Conservation (phyloP, 1,139 yeast species). For the Pneumocystis jirovecii region DNA sequence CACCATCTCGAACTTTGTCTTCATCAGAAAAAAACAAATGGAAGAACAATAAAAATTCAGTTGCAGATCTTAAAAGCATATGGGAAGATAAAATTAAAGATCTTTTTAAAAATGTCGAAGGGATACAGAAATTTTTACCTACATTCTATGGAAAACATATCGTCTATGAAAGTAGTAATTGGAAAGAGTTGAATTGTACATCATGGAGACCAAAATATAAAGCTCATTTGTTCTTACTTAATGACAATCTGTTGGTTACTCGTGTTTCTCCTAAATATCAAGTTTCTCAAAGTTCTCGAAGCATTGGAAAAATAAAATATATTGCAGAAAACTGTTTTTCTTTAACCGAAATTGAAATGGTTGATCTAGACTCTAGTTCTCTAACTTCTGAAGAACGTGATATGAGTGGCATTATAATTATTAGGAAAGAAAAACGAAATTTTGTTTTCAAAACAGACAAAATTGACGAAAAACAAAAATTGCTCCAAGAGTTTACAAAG, state of each 20-base stretch:
- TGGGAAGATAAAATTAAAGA: slow-evolving; percentile 67
- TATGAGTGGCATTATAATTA: slow-evolving; percentile 2
- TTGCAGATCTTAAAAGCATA: slow-evolving; percentile 57
- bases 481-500: slow-evolving; percentile 18
- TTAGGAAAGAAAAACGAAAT: slow-evolving; percentile 22
- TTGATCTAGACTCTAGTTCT: slow-evolving; percentile 23
- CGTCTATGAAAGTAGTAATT: slow-evolving; percentile 62
- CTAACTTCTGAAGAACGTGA: slow-evolving; percentile 4
- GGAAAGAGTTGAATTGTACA: slow-evolving; percentile 79
- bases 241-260: slow-evolving; percentile 66
- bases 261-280: slow-evolving; percentile 34
- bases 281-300: slow-evolving; percentile 4
- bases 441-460: slow-evolving; percentile 55
- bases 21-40: not conserved
- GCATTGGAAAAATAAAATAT: slow-evolving; percentile 22
- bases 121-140: slow-evolving; percentile 70
- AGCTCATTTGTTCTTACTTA: slow-evolving; percentile 59
- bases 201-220: slow-evolving; percentile 73
- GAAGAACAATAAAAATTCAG: slow-evolving; percentile 35
- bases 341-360: slow-evolving; percentile 43
- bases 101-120: slow-evolving; percentile 72
- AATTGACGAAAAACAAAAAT: slow-evolving; percentile 41
- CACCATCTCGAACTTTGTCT: not conserved
- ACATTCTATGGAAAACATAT: slow-evolving; percentile 72
- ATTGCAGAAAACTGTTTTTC: slow-evolving; percentile 76